Evolutionary conservation across 257 asterid species (phyloP).

Genomic region (Solanum appendiculatum): DNA sequence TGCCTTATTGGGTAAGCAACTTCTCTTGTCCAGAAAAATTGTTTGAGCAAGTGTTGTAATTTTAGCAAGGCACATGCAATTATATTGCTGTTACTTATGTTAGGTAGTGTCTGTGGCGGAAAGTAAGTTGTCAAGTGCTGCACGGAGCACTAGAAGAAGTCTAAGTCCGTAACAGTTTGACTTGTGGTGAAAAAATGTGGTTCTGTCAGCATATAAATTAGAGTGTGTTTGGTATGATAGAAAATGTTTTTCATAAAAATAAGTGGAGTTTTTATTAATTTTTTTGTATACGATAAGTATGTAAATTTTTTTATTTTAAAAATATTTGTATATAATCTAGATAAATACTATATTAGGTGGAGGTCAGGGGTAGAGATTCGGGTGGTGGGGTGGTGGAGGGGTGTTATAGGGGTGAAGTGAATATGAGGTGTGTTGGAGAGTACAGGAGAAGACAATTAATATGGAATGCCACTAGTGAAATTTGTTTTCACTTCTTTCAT

Average conservation of each 20-base stretch:
- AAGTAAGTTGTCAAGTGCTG: too few species aligned
- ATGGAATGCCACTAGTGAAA: background rate
- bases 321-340: too few species aligned
- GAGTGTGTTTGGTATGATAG: background rate
- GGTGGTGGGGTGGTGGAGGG: background rate
- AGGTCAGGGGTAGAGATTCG: background rate
- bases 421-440: background rate
- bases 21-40: background rate
- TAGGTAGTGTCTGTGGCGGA: background rate
- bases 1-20: background rate
- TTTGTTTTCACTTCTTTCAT: background rate
- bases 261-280: background rate
- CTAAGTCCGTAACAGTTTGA: too few species aligned
- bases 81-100: background rate
- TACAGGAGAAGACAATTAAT: background rate
- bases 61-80: background rate
- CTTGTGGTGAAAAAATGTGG: background rate
- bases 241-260: background rate
- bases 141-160: too few species aligned
- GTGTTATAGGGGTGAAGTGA: background rate
- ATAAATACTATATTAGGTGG: background rate
- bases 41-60: background rate
- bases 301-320: too few species aligned
- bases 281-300: too few species aligned
- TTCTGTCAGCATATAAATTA: background rate